Conservation (phyloP, 306 rosid genomes). For the Bauhinia variegata region DNA sequence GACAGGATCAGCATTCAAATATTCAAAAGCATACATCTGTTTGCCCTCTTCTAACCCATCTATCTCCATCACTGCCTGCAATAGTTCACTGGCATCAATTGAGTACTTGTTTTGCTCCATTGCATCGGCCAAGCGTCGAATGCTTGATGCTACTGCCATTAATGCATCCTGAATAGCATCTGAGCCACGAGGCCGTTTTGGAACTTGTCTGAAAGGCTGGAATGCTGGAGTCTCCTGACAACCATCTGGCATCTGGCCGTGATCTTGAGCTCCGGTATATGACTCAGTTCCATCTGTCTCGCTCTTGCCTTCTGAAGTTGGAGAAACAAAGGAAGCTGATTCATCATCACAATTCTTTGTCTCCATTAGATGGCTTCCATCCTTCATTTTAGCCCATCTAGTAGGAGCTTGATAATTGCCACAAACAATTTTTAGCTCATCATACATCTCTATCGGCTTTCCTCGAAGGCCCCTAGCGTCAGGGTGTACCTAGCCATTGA, state of each 20-base stretch:
- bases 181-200: slow-evolving; percentile 62
- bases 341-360: slow-evolving; percentile 61
- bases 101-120: slow-evolving; percentile 59
- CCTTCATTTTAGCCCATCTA: slow-evolving; percentile 68
- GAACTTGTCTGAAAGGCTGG: slow-evolving; percentile 55
- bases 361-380: slow-evolving; percentile 48
- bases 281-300: slow-evolving; percentile 77
- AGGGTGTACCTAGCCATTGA: slow-evolving; percentile 65
- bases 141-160: slow-evolving; percentile 69
- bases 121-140: slow-evolving; percentile 73
- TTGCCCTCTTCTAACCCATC: slow-evolving; percentile 78
- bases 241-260: slow-evolving; percentile 61
- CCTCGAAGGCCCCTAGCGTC: slow-evolving; percentile 69
- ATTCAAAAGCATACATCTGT: slow-evolving; percentile 83
- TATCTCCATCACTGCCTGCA: slow-evolving; percentile 83
- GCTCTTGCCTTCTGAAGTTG: slow-evolving; percentile 60
- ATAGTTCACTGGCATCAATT: slow-evolving; percentile 57
- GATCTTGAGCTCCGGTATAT: slow-evolving; percentile 58
- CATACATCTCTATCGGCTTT: slow-evolving; percentile 79
- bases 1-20: slow-evolving; percentile 73
- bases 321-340: slow-evolving; percentile 68
- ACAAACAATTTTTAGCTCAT: slow-evolving; percentile 81
- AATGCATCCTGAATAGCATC: slow-evolving; percentile 73
- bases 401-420: slow-evolving; percentile 81
- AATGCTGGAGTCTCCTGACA: slow-evolving; percentile 59